phyloP scores from a whole-genome alignment of 2,329 filamentous ascomycete genomes.

The Botrytis hyacinthi region DNA sequence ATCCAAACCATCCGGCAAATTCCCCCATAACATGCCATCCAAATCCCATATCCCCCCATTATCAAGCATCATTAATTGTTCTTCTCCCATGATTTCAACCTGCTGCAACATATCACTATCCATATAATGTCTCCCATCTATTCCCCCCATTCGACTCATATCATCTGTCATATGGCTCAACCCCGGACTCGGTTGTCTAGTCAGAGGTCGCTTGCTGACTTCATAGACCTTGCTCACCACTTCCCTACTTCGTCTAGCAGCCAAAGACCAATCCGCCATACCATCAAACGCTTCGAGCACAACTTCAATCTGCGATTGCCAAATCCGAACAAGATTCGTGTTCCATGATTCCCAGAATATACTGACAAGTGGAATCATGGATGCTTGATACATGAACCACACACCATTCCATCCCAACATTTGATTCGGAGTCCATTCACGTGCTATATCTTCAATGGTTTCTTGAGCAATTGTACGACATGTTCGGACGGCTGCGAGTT shows the following conservation, averaged over 20 bases:
- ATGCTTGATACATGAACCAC: constrained; percentile 78
- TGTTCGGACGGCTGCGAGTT: constrained; percentile 64
- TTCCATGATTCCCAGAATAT: constrained; percentile 63
- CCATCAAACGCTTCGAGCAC: constrained; percentile 60
- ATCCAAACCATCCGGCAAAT: constrained; percentile 42
- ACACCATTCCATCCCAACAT: constrained; percentile 80
- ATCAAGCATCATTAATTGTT: constrained; percentile 45
- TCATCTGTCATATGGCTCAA: constrained; percentile 37
- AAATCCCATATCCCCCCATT: constrained; percentile 56
- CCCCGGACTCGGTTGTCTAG: constrained; percentile 37
- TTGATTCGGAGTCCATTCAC: constrained; percentile 68
- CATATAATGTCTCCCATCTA: constrained; percentile 26
- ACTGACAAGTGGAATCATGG: constrained; percentile 74
- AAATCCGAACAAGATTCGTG: constrained; percentile 39
- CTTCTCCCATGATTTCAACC: constrained; percentile 49
- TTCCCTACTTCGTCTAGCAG: constrained; percentile 60
- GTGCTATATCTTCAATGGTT: constrained; percentile 69
- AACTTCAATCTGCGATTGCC: constrained; percentile 57
- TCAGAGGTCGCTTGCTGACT: constrained; percentile 42
- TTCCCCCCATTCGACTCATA: constrained; percentile 12
- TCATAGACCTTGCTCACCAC: constrained; percentile 64
- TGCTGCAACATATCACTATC: constrained; percentile 41
- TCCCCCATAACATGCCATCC: constrained; percentile 55
- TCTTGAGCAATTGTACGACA: constrained; percentile 68
- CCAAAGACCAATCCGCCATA: constrained; percentile 64